Conservation (phyloP, 2,329 filamentous ascomycete genomes). For the Thermochaetoides dissita region DNA sequence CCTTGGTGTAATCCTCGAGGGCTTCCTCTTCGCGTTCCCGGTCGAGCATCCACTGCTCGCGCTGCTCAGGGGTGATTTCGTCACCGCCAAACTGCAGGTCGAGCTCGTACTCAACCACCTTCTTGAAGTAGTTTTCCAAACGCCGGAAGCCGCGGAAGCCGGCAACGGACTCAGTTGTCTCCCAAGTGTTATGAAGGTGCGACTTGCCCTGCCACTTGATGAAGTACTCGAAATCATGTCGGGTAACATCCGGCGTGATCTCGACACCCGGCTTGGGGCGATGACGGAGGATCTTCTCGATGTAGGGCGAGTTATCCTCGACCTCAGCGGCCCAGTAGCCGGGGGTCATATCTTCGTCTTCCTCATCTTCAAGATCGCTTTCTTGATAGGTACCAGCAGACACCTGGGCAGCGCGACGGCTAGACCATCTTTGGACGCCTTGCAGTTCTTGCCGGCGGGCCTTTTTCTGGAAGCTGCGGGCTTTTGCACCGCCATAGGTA, state of each 20-base stretch:
- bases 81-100: slow-evolving; percentile 60
- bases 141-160: slow-evolving; percentile 75
- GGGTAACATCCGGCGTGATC: slow-evolving; percentile 40
- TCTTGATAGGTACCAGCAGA: slow-evolving; percentile 39
- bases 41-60: slow-evolving; percentile 90
- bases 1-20: slow-evolving; percentile 76
- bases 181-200: slow-evolving; percentile 93
- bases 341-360: slow-evolving; percentile 52
- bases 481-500: slow-evolving; percentile 18
- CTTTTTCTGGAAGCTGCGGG: slow-evolving; percentile 17
- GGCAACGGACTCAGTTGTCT: slow-evolving; percentile 59
- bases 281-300: slow-evolving; percentile 85
- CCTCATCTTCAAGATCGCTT: slow-evolving; percentile 46
- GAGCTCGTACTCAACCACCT: slow-evolving; percentile 66
- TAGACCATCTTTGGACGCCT: slow-evolving; percentile 18
- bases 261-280: slow-evolving; percentile 56
- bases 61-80: slow-evolving; percentile 67
- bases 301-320: slow-evolving; percentile 69
- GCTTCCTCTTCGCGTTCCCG: slow-evolving; percentile 82
- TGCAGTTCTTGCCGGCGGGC: slow-evolving; percentile 16
- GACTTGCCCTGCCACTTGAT: slow-evolving; percentile 98
- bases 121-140: slow-evolving; percentile 88
- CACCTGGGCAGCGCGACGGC: slow-evolving; percentile 18
- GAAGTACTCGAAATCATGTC: slow-evolving; percentile 74
- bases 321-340: slow-evolving; percentile 56